phyloP scores from a whole-genome alignment of 148 eudicot genomes.

The Linanthus parryae region DNA sequence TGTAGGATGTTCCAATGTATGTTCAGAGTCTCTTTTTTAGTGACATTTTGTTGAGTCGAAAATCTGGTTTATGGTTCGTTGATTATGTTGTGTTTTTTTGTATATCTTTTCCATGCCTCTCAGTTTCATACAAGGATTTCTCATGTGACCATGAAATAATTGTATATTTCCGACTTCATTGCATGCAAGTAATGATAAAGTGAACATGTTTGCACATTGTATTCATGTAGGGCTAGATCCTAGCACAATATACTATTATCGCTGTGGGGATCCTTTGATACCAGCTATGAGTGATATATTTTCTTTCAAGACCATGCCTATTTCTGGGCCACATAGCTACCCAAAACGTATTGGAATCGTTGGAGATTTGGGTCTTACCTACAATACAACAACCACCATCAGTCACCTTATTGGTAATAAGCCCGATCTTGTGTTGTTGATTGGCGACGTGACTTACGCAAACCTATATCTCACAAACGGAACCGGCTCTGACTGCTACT shows the following conservation, averaged over 20 bases:
- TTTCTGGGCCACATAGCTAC: constrained; percentile 50
- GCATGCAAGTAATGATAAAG: background rate
- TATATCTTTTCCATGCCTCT: background rate
- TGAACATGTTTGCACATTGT: too few relatives aligned
- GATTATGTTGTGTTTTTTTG: background rate
- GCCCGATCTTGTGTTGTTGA: constrained; percentile 81
- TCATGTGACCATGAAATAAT: too few relatives aligned
- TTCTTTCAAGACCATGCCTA: constrained; percentile 87
- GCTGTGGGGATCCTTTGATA: constrained; percentile 87
- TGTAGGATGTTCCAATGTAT: too few relatives aligned
- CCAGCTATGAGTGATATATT: constrained; percentile 65
- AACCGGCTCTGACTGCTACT: constrained; percentile 86
- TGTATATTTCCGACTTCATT: too few relatives aligned
- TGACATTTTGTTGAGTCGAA: background rate
- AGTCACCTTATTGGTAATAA: constrained; percentile 61
- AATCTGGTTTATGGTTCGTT: background rate
- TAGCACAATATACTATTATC: constrained; percentile 57
- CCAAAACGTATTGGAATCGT: constrained; percentile 71
- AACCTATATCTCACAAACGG: constrained; percentile 91
- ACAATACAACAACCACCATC: constrained; percentile 67
- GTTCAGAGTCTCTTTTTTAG: too few relatives aligned
- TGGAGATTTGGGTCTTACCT: constrained; percentile 93
- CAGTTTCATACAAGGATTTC: background rate
- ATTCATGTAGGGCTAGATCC: constrained; percentile 61
- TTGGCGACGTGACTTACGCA: constrained; percentile 90